Conservation (phyloP, 345 rosid species). For the Reutealis trisperma region DNA sequence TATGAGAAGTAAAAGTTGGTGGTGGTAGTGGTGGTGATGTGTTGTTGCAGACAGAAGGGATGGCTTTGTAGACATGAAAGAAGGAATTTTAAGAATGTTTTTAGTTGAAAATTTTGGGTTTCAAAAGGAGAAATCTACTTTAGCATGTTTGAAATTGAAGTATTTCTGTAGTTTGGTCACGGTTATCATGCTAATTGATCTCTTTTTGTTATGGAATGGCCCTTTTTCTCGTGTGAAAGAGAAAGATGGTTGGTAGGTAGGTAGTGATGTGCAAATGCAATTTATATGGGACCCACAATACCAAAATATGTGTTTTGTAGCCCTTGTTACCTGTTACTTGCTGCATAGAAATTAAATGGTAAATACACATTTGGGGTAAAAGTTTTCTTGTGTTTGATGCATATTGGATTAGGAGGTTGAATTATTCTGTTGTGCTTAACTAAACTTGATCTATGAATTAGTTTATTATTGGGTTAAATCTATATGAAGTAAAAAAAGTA, state of each 20-base stretch:
- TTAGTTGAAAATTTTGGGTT: not conserved
- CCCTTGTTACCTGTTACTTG: not conserved
- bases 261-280: conserved; percentile 13
- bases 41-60: not conserved
- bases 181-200: conserved; percentile 13
- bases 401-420: not conserved
- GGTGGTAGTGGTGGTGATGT: not conserved
- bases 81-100: not conserved
- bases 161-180: conserved; percentile 11
- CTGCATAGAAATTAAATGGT: not conserved
- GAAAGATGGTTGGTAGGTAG: conserved; percentile 13
- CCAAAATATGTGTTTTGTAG: not conserved
- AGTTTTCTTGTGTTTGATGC: not conserved
- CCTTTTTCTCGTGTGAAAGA: not conserved
- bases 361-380: not conserved
- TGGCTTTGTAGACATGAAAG: not conserved
- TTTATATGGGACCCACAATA: conserved; percentile 17
- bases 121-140: not conserved
- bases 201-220: conserved; percentile 4
- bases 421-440: not conserved
- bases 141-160: conserved; percentile 10
- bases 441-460: not conserved
- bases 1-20: not conserved
- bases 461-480: not conserved
- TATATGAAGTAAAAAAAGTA: not conserved